phyloP scores from a whole-genome alignment of 148 eudicot genomes.

The Persicaria tinctoria region DNA sequence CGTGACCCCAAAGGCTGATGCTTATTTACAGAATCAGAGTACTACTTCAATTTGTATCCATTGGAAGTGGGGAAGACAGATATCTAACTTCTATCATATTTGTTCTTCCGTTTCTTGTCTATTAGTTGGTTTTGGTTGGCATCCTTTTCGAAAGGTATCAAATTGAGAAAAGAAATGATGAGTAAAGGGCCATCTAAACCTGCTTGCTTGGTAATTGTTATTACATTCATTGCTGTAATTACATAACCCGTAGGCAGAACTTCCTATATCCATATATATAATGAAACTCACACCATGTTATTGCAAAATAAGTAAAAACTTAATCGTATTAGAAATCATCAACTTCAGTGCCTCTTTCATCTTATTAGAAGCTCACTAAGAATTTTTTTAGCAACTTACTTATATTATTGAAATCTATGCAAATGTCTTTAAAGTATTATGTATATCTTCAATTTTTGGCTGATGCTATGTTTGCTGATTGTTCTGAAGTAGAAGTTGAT shows the following conservation, averaged over 20 bases:
- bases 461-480: too few species aligned
- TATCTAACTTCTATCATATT: neutral
- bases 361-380: neutral
- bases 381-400: neutral
- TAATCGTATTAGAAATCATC: neutral
- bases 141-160: neutral
- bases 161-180: neutral
- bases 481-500: too few species aligned
- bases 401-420: neutral
- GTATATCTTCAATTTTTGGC: too few species aligned
- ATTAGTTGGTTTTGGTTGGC: neutral
- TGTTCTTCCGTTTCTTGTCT: constrained; percentile 2
- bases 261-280: neutral
- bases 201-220: neutral
- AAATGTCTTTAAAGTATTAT: neutral
- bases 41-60: neutral
- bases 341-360: neutral
- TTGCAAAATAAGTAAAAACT: too few species aligned
- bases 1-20: constrained; percentile 1
- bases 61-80: constrained; percentile 8
- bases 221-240: neutral
- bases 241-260: neutral
- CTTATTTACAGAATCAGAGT: neutral
- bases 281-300: too few species aligned
- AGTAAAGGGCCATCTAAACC: neutral